Evolutionary conservation across 306 rosid genomes (phyloP), one percentile per base, ranked within the genome.

Genomic region (Sphenostylis stenocarpa): DNA sequence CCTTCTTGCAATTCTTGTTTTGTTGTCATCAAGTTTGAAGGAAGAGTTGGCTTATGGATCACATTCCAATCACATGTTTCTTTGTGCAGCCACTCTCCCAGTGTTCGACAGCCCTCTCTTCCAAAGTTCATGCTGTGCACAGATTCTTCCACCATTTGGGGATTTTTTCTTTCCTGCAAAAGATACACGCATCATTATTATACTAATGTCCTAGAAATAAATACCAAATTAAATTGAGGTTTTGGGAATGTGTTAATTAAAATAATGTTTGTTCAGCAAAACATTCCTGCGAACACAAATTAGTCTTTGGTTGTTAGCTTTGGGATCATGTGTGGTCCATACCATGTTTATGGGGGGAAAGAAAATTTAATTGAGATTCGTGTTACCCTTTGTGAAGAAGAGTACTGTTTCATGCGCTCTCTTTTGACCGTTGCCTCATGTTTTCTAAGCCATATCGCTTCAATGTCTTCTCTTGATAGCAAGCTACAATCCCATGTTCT

Each of bases 371-470:
- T 16, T 19, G 52, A 44, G 76, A 64, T 64, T 16, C 7, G 14
- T 60, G 23, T 29, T 91, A 93, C 97, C 87, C 88, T 75, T 17
- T 88, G 92, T 36, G 98, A 93, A 83, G 83, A 90, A 10, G 98
- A 91, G 81, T 91, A 93, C 72, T 87, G 91, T 77, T 80, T 85
- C 96, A 90, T 88, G 75, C 97, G 90, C 49, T 91, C 97, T 77
- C 94, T 86, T 86, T 88, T 93, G 77, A 39, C 73, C 34, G 73
- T 28, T 26, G 92, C 98, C 28, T 93, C 96, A 82, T 87, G 92
- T 81, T 83, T 91, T 84, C 80, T 90, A 38, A 75, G 76, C 90
- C 82, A 75, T 66, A 80, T 71, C 43, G 88, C 73, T 72, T 90
- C 92, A 68, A 85, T 79, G 49, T 87, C 90, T 82, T 91, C 90